A percentile compares a stretch with the other conserved stretches of the same genome.
Evolutionary conservation across 257 asterid genomes (phyloP).

Genomic region (Misopates orontium): DNA sequence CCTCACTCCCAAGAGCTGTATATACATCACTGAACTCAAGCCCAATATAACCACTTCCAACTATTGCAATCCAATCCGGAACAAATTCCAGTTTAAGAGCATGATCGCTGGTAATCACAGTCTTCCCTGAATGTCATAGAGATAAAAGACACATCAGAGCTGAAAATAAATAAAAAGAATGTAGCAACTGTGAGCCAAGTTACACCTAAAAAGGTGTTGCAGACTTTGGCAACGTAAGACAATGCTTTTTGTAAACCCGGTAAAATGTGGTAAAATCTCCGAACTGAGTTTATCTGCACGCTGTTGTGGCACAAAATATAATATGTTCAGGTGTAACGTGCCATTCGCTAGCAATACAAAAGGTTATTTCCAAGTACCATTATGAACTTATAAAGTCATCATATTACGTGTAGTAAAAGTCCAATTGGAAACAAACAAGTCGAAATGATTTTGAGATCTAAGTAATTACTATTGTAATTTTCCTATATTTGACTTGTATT

Average conservation of each 20-base stretch:
- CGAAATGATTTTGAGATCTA: background rate
- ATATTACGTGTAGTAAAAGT: constrained; percentile 4
- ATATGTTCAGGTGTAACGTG: background rate
- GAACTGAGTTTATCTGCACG: background rate
- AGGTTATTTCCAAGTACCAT: background rate
- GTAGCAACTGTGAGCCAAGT: background rate
- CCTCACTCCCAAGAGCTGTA: constrained; percentile 99
- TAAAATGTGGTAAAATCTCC: background rate
- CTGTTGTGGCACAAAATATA: background rate
- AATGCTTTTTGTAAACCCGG: background rate
- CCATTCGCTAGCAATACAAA: background rate
- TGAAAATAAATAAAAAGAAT: constrained; percentile 11
- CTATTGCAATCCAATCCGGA: constrained; percentile 95
- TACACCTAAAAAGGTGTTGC: background rate
- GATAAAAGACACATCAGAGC: constrained; percentile 19
- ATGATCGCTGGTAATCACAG: constrained; percentile 94
- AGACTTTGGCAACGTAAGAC: background rate
- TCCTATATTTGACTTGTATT: background rate
- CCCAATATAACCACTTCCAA: constrained; percentile 97
- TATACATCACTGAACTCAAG: constrained; percentile 96
- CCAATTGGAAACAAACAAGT: background rate
- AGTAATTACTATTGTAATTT: background rate
- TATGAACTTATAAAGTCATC: background rate
- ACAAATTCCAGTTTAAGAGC: constrained; percentile 89
- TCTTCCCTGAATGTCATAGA: constrained; percentile 60